These are phyloP conservation scores for Mayamaea pseudoterrestris DNA, from an alignment of 108 stramenopile genomes.

Conservation along the genomic window DNA sequence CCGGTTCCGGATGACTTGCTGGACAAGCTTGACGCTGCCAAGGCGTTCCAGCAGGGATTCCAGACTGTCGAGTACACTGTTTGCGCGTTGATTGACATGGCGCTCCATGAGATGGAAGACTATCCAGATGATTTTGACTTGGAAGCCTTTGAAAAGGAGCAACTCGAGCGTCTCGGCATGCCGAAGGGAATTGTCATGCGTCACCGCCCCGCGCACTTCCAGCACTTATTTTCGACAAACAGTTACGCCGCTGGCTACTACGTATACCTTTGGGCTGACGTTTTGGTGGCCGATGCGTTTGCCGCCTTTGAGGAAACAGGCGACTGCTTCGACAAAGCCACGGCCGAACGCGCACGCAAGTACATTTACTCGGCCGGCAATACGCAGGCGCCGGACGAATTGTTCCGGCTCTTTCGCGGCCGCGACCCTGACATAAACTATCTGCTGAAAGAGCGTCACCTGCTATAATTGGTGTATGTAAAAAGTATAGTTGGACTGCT, in stretches of 20 bases:
- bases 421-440: slow-evolving; percentile 57
- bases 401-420: slow-evolving; percentile 57
- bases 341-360: slow-evolving; percentile 37
- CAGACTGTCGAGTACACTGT: slow-evolving; percentile 63
- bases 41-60: slow-evolving; percentile 65
- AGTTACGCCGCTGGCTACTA: slow-evolving; percentile 65
- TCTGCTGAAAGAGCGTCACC: slow-evolving; percentile 53
- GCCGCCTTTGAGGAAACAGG: slow-evolving; percentile 65
- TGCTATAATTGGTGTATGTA: slow-evolving; percentile 14
- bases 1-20: slow-evolving; percentile 53
- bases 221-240: slow-evolving; percentile 43
- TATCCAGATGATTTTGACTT: slow-evolving; percentile 66
- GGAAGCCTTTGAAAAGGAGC: slow-evolving; percentile 42
- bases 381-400: slow-evolving; percentile 63
- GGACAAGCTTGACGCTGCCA: slow-evolving; percentile 47
- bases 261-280: slow-evolving; percentile 50
- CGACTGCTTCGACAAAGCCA: slow-evolving; percentile 45
- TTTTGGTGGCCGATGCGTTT: slow-evolving; percentile 64
- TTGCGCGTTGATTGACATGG: slow-evolving; percentile 71
- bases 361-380: slow-evolving; percentile 64
- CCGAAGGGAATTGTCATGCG: slow-evolving; percentile 70
- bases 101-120: slow-evolving; percentile 48
- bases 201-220: slow-evolving; percentile 60
- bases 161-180: slow-evolving; percentile 59
- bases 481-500: neutral